Conservation (phyloP, 257 asterid species). For the Solanum arcanum region DNA sequence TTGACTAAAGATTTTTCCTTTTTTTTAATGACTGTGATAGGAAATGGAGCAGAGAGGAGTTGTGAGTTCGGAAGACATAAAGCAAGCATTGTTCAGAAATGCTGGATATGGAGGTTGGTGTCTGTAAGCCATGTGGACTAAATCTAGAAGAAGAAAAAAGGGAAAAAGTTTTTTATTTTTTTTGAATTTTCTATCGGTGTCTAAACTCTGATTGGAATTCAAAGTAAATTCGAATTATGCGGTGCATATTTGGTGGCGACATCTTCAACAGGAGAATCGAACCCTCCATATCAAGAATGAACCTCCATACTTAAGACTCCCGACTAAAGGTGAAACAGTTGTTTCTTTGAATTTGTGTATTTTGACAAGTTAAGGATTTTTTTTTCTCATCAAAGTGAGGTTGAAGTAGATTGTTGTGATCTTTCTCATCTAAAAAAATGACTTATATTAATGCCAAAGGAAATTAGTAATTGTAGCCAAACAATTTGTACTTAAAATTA, state of each 20-base stretch:
- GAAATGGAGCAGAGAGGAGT: slow-evolving; percentile 31
- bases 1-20: not conserved
- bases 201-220: not conserved
- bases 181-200: not conserved
- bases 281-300: not conserved
- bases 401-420: not conserved
- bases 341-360: not conserved
- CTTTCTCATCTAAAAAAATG: slow-evolving; percentile 7
- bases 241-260: not conserved
- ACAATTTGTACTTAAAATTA: not conserved
- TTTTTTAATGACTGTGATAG: slow-evolving; percentile 16
- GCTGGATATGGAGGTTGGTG: slow-evolving; percentile 71
- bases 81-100: slow-evolving; percentile 54
- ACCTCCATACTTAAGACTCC: no score
- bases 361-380: not conserved
- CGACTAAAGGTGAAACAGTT: not conserved
- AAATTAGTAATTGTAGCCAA: not conserved
- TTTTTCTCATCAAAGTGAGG: not conserved
- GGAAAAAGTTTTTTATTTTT: not conserved
- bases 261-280: no score
- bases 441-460: not conserved
- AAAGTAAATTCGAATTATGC: accelerated
- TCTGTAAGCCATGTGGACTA: slow-evolving; percentile 10
- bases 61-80: slow-evolving; percentile 47
- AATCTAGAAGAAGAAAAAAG: not conserved